Conservation (phyloP, 2,329 filamentous ascomycete genomes). For the Microsporum audouinii region DNA sequence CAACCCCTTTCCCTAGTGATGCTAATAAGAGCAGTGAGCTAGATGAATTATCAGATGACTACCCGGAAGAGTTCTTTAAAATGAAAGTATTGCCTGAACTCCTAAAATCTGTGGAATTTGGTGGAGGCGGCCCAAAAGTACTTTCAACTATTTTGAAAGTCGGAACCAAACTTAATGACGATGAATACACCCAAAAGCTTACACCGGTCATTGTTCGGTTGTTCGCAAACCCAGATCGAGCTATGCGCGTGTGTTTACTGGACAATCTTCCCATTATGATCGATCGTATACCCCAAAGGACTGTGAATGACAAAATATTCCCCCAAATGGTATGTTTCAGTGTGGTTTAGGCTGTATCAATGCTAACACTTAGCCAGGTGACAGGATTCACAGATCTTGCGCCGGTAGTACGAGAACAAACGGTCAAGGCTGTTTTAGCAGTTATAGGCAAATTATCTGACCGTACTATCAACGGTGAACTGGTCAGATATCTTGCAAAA, state of each 20-base stretch:
- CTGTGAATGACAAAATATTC: conserved; percentile 94
- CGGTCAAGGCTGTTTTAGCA: conserved; percentile 81
- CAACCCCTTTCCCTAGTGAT: background rate
- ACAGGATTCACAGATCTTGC: conserved; percentile 88
- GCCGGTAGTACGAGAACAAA: conserved; percentile 87
- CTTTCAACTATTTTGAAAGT: conserved; percentile 85
- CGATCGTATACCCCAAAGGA: conserved; percentile 72
- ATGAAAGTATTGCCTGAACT: conserved; percentile 92
- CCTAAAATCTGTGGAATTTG: conserved; percentile 98
- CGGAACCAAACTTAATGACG: conserved; percentile 68
- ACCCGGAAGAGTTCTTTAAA: conserved; percentile 96
- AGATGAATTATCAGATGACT: conserved; percentile 78
- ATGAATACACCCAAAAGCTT: conserved; percentile 77
- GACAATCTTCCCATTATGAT: conserved; percentile 88
- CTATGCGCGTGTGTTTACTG: conserved; percentile 77
- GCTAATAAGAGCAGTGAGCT: conserved; percentile 47
- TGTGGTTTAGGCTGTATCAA: conserved; percentile 8
- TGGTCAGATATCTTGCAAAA: conserved; percentile 81
- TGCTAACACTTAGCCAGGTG: conserved; percentile 42
- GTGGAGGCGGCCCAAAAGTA: conserved; percentile 85
- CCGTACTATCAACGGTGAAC: conserved; percentile 82
- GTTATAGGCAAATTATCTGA: conserved; percentile 85
- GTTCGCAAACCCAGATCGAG: conserved; percentile 83
- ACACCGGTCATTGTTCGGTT: conserved; percentile 77
- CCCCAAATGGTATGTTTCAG: conserved; percentile 61